Evolutionary conservation across 139 green algal species (phyloP).

Genomic region (Deuterostichococcus epilithicus): DNA sequence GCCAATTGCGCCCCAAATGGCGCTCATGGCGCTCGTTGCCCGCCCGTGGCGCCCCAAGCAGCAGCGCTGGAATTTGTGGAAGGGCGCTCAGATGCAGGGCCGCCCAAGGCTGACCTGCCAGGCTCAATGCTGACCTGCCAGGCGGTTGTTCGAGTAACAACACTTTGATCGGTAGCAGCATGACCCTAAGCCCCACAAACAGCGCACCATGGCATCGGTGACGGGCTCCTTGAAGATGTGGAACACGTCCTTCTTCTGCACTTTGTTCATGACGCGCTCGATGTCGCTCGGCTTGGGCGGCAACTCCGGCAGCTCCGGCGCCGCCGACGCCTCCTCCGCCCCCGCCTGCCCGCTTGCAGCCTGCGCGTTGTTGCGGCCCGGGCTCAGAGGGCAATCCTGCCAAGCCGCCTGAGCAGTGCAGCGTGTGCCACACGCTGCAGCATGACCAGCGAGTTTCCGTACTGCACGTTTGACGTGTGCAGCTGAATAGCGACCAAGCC

Average conservation of each 20-base stretch:
- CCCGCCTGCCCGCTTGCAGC: neutral
- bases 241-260: conserved; percentile 48
- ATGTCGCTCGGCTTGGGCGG: conserved; percentile 28
- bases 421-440: no score
- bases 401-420: no score
- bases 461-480: no score
- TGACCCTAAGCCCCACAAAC: neutral
- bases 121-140: no score
- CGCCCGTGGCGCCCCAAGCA: neutral
- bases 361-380: no score
- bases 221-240: conserved; percentile 56
- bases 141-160: neutral
- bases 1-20: no score
- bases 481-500: no score
- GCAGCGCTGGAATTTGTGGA: neutral
- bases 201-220: conserved; percentile 48
- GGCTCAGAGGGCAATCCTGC: no score
- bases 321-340: neutral
- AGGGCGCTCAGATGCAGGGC: neutral
- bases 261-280: conserved; percentile 31
- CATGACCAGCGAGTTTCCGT: no score
- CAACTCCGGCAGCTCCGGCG: conserved; percentile 4
- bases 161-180: neutral
- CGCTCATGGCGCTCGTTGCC: neutral
- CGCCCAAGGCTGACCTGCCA: neutral